Percentiles rank a stretch among this genome's conserved stretches.
Conservation (phyloP, 768 basidiomycete genomes). For the Coprinopsis cinerea region DNA sequence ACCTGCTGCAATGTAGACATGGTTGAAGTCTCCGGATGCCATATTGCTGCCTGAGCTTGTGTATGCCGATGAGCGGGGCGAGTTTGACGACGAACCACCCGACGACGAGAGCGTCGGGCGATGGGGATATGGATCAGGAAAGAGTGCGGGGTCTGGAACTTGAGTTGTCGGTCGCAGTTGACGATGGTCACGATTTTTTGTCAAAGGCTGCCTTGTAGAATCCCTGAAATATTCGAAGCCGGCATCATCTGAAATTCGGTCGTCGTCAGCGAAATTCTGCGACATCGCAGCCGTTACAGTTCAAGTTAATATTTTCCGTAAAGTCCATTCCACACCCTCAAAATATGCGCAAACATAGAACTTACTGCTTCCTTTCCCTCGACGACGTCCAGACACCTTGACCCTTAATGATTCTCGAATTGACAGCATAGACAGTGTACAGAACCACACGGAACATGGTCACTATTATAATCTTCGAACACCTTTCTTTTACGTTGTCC, state of each 20-base stretch:
- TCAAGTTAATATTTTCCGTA: background rate
- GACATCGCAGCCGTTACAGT: slow-evolving; percentile 2
- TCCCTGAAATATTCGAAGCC: slow-evolving; percentile 25
- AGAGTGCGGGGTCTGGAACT: slow-evolving; percentile 60
- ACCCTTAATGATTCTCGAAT: no score
- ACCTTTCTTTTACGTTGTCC: no score
- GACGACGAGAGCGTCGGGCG: slow-evolving; percentile 61
- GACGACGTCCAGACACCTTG: no score
- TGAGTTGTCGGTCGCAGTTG: slow-evolving; percentile 16
- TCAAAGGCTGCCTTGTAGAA: background rate
- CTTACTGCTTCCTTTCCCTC: background rate
- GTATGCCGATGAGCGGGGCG: slow-evolving; percentile 71
- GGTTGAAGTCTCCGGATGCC: slow-evolving; percentile 54
- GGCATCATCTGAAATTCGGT: slow-evolving; percentile 12
- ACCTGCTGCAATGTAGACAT: slow-evolving; percentile 59
- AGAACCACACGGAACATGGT: no score
- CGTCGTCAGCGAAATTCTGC: slow-evolving; percentile 5
- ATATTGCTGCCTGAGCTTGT: slow-evolving; percentile 63
- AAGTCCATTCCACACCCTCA: background rate
- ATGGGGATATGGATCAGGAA: slow-evolving; percentile 69
- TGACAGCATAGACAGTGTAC: no score
- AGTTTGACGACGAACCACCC: slow-evolving; percentile 67
- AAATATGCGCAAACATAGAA: slow-evolving; percentile 3
- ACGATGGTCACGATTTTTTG: slow-evolving; percentile 10
- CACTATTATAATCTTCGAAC: no score